These are phyloP conservation scores for Ramaria rubella DNA, from an alignment of 768 basidiomycete genomes.

Conservation along the genomic window DNA sequence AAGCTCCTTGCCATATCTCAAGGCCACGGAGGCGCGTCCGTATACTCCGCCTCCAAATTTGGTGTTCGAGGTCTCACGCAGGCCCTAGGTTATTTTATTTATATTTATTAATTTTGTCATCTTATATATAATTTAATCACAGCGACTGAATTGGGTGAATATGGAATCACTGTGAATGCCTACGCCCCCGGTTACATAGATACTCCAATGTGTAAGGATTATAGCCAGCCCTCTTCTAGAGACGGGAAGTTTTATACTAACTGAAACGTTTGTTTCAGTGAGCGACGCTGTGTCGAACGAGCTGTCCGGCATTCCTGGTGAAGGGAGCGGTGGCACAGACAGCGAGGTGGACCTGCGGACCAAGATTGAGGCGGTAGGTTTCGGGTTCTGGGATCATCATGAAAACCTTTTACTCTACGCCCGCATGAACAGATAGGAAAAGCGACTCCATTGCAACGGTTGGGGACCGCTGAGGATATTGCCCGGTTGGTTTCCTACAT, in stretches of 20 bases:
- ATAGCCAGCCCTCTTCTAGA: too few relatives aligned
- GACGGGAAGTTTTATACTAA: too few relatives aligned
- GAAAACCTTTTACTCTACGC: too few relatives aligned
- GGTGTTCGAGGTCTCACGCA: constrained; percentile 39
- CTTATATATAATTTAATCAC: too few relatives aligned
- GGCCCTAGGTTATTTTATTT: constrained; percentile 15
- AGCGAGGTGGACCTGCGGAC: too few relatives aligned
- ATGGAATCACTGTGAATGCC: constrained; percentile 23
- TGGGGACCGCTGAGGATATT: constrained; percentile 21
- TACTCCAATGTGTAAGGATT: constrained; percentile 16
- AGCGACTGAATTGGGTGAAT: constrained; percentile 19
- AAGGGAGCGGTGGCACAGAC: too few relatives aligned
- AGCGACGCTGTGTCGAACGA: too few relatives aligned
- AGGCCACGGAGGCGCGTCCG: not conserved
- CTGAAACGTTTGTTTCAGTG: too few relatives aligned
- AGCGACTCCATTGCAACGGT: constrained; percentile 14
- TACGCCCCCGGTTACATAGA: constrained; percentile 22
- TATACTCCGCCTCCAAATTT: constrained; percentile 37
- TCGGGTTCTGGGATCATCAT: too few relatives aligned
- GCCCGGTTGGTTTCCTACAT: constrained; percentile 28
- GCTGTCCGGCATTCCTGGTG: too few relatives aligned
- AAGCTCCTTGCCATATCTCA: not conserved
- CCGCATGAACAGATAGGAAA: not conserved
- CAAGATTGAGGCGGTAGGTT: too few relatives aligned
- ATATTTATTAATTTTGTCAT: too few relatives aligned